Percentiles rank a stretch among this genome's conserved stretches.
Evolutionary conservation across 371 early-diverging fungal species (phyloP).

Genomic region (Mortierella sp.): DNA sequence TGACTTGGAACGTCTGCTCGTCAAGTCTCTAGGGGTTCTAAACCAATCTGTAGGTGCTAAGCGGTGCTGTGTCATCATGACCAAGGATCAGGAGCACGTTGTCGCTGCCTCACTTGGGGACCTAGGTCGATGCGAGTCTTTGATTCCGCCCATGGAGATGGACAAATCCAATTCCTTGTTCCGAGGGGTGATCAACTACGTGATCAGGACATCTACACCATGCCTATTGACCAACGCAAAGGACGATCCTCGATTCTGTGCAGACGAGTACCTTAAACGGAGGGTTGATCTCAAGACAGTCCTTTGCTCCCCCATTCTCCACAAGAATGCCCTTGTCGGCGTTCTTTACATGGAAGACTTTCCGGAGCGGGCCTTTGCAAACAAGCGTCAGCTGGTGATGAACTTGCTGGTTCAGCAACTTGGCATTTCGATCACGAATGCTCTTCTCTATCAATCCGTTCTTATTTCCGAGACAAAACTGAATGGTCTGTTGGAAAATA

Average conservation of each 20-base stretch:
- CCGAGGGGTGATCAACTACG: conserved; percentile 51
- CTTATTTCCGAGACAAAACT: conserved; percentile 43
- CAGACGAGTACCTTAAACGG: conserved; percentile 50
- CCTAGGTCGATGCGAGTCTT: conserved; percentile 31
- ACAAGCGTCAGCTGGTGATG: conserved; percentile 63
- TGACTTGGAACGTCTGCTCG: conserved; percentile 42
- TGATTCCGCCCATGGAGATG: conserved; percentile 43
- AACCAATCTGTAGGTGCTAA: conserved; percentile 46
- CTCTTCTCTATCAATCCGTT: conserved; percentile 58
- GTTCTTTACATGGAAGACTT: conserved; percentile 66
- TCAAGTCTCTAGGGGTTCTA: conserved; percentile 44
- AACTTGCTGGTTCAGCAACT: conserved; percentile 67
- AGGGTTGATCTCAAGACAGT: conserved; percentile 59
- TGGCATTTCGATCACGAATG: conserved; percentile 72
- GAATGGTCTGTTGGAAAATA: conserved; percentile 48
- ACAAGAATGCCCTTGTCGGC: conserved; percentile 60
- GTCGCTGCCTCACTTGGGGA: conserved; percentile 41
- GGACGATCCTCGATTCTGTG: conserved; percentile 51
- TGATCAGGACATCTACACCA: conserved; percentile 34
- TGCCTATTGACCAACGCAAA: conserved; percentile 44
- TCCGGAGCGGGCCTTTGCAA: conserved; percentile 64
- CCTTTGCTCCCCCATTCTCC: conserved; percentile 66
- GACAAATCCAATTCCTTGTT: conserved; percentile 25
- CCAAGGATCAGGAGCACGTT: conserved; percentile 36
- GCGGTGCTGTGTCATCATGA: conserved; percentile 40